Percentiles rank a stretch among this genome's conserved stretches.
Conservation (phyloP, 78 protist genomes). For the Bodo saltans region DNA sequence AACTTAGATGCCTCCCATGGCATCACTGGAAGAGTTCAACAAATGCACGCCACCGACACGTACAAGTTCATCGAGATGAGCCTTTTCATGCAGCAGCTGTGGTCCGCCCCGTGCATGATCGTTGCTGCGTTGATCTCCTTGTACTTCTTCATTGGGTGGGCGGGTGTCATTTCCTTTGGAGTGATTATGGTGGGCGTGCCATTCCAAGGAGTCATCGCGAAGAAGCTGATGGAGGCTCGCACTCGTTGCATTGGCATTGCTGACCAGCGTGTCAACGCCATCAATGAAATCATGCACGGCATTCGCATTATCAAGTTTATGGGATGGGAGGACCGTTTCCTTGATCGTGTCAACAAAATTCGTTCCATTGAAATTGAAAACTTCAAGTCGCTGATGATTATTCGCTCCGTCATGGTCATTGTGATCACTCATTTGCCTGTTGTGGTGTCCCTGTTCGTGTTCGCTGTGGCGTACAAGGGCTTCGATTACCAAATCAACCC, state of each 20-base stretch:
- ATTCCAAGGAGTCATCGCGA: conserved; percentile 7
- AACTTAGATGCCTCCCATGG: not conserved
- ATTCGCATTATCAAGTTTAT: conserved; percentile 72
- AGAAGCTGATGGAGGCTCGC: not conserved
- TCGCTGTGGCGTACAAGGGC: conserved; percentile 42
- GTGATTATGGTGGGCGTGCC: conserved; percentile 48
- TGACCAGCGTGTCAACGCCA: conserved; percentile 49
- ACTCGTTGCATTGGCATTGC: not conserved
- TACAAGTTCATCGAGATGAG: not conserved
- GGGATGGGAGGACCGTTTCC: conserved; percentile 63
- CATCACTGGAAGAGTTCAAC: conserved; percentile 36
- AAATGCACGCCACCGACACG: not conserved
- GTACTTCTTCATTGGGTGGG: conserved; percentile 30
- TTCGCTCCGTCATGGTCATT: conserved; percentile 13
- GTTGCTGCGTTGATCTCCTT: conserved; percentile 37
- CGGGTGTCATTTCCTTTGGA: conserved; percentile 47
- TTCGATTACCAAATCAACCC: conserved; percentile 16
- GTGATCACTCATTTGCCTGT: conserved; percentile 26
- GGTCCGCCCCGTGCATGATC: conserved; percentile 30
- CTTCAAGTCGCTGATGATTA: not conserved
- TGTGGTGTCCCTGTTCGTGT: conserved; percentile 51
- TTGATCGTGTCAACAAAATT: not conserved
- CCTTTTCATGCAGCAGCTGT: not conserved
- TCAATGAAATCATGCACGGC: conserved; percentile 62
- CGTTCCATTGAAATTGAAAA: conserved; percentile 21